Evolutionary conservation across 2,329 filamentous ascomycete species (phyloP), one percentile per base, ranked within the genome.

Genomic region (Nannizziopsis arthrosporioides): DNA sequence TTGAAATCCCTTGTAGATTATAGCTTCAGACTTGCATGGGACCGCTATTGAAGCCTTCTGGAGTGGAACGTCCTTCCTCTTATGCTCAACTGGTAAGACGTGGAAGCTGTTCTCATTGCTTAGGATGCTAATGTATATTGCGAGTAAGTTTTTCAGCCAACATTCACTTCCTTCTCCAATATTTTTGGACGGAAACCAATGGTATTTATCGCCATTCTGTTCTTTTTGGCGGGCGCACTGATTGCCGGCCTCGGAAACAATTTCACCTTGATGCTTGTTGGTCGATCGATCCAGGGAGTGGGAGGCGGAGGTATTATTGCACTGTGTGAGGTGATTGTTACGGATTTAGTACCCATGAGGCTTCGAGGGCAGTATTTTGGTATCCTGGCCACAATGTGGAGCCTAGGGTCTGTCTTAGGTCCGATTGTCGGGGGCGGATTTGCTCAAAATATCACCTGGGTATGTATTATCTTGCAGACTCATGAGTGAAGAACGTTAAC

Each of bases 1-100:
- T 27, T 42, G 17, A 40, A 3, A n/a, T 36, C 36, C 18, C 15
- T 8, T 27, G 18, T 9, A 68, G 60, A 71, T 69, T 35, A 75
- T 79, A 49, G 71, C 74, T 14, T 53, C 61, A 7, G 70, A 71
- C 15, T 66, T 80, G 6, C 54, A 68, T 27, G 75, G 75, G 37
- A 71, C 69, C 0, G 75, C 74, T 2, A 72, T 78, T 22, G 70
- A 84, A 62, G 77, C 80, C 0, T 84, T 85, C 61, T 85, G 81
- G 82, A 73, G 76, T 14, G 81, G 81, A 1, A 84, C 81, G 4
- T 77, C 76, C 15, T 85, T 82, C 57, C 69, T 85, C 2, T 68
- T 85, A 1, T 76, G 77, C 7, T 77, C 74, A 39, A 79, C 81
- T 0, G 74, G 55, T 57, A 47, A 40, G 49, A n/a, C 5, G 9